Evolutionary conservation across 148 eudicot species (phyloP), one percentile per base, ranked within the genome.

Genomic region (Rhododendron vialii): DNA sequence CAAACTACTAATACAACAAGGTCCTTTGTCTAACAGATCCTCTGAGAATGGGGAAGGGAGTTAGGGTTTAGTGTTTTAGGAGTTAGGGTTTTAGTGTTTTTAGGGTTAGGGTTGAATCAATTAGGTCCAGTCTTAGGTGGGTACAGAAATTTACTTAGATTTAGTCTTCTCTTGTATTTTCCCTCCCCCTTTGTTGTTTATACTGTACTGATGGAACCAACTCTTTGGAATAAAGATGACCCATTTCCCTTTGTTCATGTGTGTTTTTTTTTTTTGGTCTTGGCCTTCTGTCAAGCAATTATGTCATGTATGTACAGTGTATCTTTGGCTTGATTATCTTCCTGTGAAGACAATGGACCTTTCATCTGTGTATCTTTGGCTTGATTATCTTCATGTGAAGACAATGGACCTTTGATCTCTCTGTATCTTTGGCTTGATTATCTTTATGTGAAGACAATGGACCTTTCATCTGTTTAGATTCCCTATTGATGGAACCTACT

Each of bases 11-110:
- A 87, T 77, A 89, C 87, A 83, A 79, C 86, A 82, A 87, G 88
- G 73, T 84, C 88, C 86, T 84, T 47, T 87, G 89, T 83, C 87
- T 84, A 80, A 87, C 87, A 86, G 89, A 87, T 89, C 90, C 80
- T 84, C 86, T 71, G 41, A 47, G 50, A 86, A 51, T 38, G 50
- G 76, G 33, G 84, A 50, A 78, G 53, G 86, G 50, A 73, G 48
- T 71, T 83, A 78, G 36, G 83, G 83, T 47, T 47, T 47, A 47
- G 12, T 7, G 50, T 47, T 71, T 30, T 71, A 30, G 86, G 38
- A 73, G 48, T 71, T 83, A 78, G 36, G 83, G 83, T 82, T 47
- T 47, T 47, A 47, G 12, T 7, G 50, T 47, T 71, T 30, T 71
- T 30, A 35, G 76, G 41, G 76, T 71, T 85, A 51, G 50, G 50